Evolutionary conservation across 495 filamentous ascomycete genomes (phyloP).

Genomic region (Venustampulla echinocandica): DNA sequence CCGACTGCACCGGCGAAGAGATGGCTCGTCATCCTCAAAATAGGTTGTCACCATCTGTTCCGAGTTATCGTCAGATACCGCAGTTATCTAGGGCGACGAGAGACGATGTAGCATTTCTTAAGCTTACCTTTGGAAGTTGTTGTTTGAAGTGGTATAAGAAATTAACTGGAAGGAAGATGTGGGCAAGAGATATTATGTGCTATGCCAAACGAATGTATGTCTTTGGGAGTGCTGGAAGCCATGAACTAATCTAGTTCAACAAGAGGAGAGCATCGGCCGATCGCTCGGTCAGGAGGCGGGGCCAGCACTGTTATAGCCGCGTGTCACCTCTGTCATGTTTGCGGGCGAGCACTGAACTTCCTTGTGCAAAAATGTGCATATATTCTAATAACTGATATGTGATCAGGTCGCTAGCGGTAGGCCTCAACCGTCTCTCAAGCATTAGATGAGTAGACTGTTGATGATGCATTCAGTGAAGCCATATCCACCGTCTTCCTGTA

Average conservation of each 20-base stretch:
- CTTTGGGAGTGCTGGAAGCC: background rate
- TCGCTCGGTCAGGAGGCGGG: conserved; percentile 3
- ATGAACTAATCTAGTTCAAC: background rate
- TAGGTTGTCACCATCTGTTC: conserved; percentile 12
- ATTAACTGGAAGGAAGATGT: background rate
- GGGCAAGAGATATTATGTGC: background rate
- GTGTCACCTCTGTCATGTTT: conserved; percentile 7
- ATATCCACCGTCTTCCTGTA: background rate
- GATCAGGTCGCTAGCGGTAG: background rate
- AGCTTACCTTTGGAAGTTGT: background rate
- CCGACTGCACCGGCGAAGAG: conserved; percentile 8
- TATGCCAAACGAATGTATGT: conserved; percentile 5
- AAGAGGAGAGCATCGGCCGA: conserved; percentile 4
- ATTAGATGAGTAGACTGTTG: background rate
- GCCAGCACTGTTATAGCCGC: conserved; percentile 9
- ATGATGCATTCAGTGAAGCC: background rate
- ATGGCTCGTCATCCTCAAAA: conserved; percentile 9
- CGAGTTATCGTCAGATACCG: background rate
- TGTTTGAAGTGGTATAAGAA: background rate
- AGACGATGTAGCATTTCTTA: background rate
- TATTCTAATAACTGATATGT: conserved; percentile 1
- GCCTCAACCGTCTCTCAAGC: background rate
- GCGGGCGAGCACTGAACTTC: background rate
- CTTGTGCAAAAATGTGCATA: background rate
- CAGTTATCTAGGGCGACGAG: background rate